Percentiles rank a stretch among this genome's conserved stretches.
These are phyloP conservation scores for Sphaerosporella brunnea DNA, from an alignment of 495 filamentous ascomycete genomes.

Conservation along the genomic window DNA sequence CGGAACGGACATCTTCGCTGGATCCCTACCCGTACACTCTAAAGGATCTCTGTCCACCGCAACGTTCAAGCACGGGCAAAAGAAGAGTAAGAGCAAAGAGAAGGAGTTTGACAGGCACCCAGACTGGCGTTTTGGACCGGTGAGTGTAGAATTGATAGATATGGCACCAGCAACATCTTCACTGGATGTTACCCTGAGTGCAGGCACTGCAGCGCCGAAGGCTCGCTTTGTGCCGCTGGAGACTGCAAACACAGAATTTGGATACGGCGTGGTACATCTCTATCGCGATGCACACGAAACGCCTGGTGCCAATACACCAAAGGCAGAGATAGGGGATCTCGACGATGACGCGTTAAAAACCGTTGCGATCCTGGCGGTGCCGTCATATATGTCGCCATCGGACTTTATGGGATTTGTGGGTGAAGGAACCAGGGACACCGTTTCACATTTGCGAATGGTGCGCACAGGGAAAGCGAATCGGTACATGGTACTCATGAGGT, in stretches of 20 bases:
- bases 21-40: slow-evolving; percentile 25
- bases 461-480: slow-evolving; percentile 72
- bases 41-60: neutral
- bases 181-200: too few species aligned
- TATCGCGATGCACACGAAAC: slow-evolving; percentile 75
- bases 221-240: slow-evolving; percentile 61
- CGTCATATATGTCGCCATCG: slow-evolving; percentile 73
- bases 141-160: slow-evolving; percentile 50
- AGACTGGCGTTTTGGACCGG: slow-evolving; percentile 47
- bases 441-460: slow-evolving; percentile 92
- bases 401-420: slow-evolving; percentile 90
- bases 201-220: slow-evolving; percentile 43
- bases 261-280: slow-evolving; percentile 86
- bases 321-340: slow-evolving; percentile 12
- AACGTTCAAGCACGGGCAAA: neutral
- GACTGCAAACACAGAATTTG: slow-evolving; percentile 58
- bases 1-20: slow-evolving; percentile 33
- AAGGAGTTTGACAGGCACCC: slow-evolving; percentile 6
- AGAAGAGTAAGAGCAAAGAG: slow-evolving; percentile 17
- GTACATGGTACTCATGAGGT: slow-evolving; percentile 97
- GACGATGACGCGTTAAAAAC: slow-evolving; percentile 61
- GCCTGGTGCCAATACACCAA: slow-evolving; percentile 28
- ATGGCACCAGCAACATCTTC: slow-evolving; percentile 39
- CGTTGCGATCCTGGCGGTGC: slow-evolving; percentile 83
- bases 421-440: slow-evolving; percentile 67